phyloP scores from a whole-genome alignment of 768 basidiomycete species.

The Boletus tomentosulus region DNA sequence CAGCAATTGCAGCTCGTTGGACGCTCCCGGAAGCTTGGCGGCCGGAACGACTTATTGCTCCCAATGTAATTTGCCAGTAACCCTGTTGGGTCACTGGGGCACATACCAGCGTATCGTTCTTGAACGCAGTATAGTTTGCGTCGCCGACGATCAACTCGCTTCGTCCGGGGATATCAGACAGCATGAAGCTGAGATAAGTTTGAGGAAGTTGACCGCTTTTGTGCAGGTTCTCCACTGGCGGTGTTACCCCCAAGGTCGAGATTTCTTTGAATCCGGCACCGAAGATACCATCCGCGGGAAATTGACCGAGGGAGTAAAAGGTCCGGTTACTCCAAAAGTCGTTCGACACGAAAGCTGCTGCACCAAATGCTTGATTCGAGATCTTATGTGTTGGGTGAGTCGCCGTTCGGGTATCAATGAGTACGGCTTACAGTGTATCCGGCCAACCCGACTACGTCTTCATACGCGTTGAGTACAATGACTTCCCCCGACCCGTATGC shows the following conservation, averaged over 20 bases:
- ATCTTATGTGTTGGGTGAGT: conserved; percentile 19
- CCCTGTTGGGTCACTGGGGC: conserved; percentile 23
- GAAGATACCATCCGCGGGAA: conserved; percentile 35
- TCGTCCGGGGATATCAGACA: conserved; percentile 25
- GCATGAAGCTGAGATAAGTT: conserved; percentile 43
- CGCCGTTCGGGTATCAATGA: background rate
- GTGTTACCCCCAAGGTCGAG: conserved; percentile 28
- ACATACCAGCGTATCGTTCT: conserved; percentile 39
- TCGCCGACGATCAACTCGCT: conserved; percentile 24
- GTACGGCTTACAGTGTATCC: conserved; percentile 26
- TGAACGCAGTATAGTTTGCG: conserved; percentile 46
- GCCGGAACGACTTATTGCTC: conserved; percentile 6
- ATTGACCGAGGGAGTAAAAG: conserved; percentile 1
- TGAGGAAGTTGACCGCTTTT: conserved; percentile 17
- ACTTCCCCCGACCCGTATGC: conserved; percentile 38
- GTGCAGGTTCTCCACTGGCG: conserved; percentile 42
- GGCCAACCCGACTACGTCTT: conserved; percentile 35
- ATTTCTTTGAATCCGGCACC: conserved; percentile 39
- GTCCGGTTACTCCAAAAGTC: conserved; percentile 19
- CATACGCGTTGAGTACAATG: conserved; percentile 27
- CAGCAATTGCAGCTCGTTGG: conserved; percentile 26
- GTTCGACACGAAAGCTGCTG: conserved; percentile 29
- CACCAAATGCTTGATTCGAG: conserved; percentile 35
- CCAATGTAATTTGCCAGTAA: conserved; percentile 36
- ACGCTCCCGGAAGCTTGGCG: background rate